Percentiles rank a stretch among this genome's conserved stretches.
Evolutionary conservation across 495 filamentous ascomycete species (phyloP).

Genomic region (Talaromyces proteolyticus): DNA sequence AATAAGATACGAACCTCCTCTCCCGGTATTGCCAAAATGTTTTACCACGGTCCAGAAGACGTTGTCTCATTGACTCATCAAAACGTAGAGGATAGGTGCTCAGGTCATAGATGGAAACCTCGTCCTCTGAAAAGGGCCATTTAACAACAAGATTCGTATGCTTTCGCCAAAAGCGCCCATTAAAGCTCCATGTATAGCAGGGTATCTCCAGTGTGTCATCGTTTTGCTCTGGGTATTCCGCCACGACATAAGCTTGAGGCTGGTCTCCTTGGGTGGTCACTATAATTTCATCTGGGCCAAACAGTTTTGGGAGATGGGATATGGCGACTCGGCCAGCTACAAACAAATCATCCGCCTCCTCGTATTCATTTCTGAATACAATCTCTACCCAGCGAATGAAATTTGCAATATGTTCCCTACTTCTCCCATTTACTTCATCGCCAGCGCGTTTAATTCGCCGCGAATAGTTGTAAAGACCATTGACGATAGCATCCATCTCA

Average conservation of each 20-base stretch:
- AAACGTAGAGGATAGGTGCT: slow-evolving; percentile 8
- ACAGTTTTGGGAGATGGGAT: slow-evolving; percentile 8
- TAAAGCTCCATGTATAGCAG: slow-evolving; percentile 1
- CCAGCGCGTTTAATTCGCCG: too few relatives aligned
- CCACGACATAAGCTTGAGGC: slow-evolving; percentile 5
- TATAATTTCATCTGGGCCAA: slow-evolving; percentile 9
- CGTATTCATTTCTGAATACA: not conserved
- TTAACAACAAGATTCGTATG: not conserved
- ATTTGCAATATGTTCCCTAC: too few relatives aligned
- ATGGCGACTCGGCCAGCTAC: not conserved
- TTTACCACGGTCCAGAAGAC: slow-evolving; percentile 1
- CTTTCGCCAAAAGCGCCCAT: slow-evolving; percentile 7
- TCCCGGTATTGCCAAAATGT: slow-evolving; percentile 10
- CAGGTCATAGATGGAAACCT: slow-evolving; percentile 4
- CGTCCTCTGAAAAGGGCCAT: not conserved
- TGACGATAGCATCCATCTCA: too few relatives aligned
- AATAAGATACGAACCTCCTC: slow-evolving; percentile 8
- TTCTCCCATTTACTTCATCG: too few relatives aligned
- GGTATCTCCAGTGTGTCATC: not conserved
- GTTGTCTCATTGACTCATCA: slow-evolving; percentile 1
- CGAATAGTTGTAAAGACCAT: too few relatives aligned
- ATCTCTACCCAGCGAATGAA: too few relatives aligned
- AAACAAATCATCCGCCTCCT: slow-evolving; percentile 11
- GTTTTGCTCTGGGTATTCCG: not conserved
- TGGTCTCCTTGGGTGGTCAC: not conserved